Conservation (phyloP, 2,329 filamentous ascomycete species). For the Knoxdaviesia capensis region DNA sequence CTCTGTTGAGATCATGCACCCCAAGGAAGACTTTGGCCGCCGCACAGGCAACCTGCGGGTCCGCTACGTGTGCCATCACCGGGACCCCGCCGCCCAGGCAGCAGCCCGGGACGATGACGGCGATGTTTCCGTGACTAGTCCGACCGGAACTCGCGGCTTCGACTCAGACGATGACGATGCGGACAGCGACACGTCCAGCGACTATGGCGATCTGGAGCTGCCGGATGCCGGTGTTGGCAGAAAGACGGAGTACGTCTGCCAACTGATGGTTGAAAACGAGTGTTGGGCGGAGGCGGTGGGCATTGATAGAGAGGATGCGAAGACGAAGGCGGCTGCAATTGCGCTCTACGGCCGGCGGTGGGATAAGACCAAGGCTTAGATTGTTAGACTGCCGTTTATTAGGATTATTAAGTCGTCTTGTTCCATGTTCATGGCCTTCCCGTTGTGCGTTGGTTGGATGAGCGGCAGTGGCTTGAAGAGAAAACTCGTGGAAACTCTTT, state of each 20-base stretch:
- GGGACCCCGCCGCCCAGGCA: neutral
- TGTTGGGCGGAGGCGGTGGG: slow-evolving; percentile 23
- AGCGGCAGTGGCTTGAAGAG: too few species aligned
- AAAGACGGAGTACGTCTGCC: slow-evolving; percentile 18
- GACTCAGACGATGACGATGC: too few species aligned
- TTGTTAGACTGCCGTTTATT: too few species aligned
- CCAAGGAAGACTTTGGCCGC: slow-evolving; percentile 48
- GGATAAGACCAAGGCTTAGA: too few species aligned
- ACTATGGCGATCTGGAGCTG: too few species aligned
- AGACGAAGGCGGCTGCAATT: slow-evolving; percentile 31
- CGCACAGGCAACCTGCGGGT: slow-evolving; percentile 31
- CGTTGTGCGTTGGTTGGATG: too few species aligned
- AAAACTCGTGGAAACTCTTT: too few species aligned
- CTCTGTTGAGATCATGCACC: slow-evolving; percentile 35
- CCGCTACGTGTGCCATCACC: slow-evolving; percentile 24
- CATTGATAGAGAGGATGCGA: slow-evolving; percentile 28
- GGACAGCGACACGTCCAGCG: too few species aligned
- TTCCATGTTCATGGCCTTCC: too few species aligned
- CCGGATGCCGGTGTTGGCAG: too few species aligned
- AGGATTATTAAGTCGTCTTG: too few species aligned
- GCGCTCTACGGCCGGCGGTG: slow-evolving; percentile 15
- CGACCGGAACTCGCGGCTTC: too few species aligned
- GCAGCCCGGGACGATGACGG: slow-evolving; percentile 2
- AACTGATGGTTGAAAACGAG: slow-evolving; percentile 25
- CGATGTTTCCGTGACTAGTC: slow-evolving; percentile 2